Evolutionary conservation across 208 protist species (phyloP).

Genomic region (Porcisia deanei): DNA sequence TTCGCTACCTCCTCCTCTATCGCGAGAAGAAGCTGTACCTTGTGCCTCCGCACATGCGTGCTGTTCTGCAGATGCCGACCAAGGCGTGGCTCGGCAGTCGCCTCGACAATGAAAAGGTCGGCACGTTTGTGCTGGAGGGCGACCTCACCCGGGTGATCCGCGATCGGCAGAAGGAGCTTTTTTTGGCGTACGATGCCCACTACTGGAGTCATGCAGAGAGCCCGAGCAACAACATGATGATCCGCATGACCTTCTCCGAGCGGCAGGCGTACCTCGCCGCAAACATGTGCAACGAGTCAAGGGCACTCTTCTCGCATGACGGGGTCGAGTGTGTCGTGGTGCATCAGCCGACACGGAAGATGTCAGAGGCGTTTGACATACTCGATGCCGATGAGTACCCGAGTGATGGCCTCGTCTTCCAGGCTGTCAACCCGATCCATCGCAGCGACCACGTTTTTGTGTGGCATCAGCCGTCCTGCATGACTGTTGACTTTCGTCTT

Average conservation of each 20-base stretch:
- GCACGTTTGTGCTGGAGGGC: constrained; percentile 72
- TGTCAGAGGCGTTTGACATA: constrained; percentile 50
- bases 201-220: constrained; percentile 67
- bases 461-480: constrained; percentile 69
- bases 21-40: constrained; percentile 55
- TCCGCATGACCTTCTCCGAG: constrained; percentile 63
- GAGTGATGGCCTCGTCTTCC: constrained; percentile 78
- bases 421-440: constrained; percentile 47
- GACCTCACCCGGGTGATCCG: constrained; percentile 51
- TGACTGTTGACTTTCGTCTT: constrained; percentile 81
- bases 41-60: constrained; percentile 77
- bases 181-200: constrained; percentile 75
- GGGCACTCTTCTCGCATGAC: constrained; percentile 41
- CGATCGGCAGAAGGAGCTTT: constrained; percentile 64
- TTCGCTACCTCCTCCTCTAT: constrained; percentile 55
- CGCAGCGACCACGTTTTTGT: constrained; percentile 61
- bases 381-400: constrained; percentile 71
- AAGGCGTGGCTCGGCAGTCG: constrained; percentile 65
- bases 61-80: constrained; percentile 59
- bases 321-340: constrained; percentile 59
- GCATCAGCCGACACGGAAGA: constrained; percentile 56
- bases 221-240: constrained; percentile 50
- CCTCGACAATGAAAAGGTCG: constrained; percentile 37
- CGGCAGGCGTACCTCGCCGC: constrained; percentile 54
- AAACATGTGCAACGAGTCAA: constrained; percentile 52